Percentiles rank a stretch among this genome's conserved stretches.
Evolutionary conservation across 2,329 filamentous ascomycete species (phyloP).

Genomic region (Westerdykella aurantiaca): DNA sequence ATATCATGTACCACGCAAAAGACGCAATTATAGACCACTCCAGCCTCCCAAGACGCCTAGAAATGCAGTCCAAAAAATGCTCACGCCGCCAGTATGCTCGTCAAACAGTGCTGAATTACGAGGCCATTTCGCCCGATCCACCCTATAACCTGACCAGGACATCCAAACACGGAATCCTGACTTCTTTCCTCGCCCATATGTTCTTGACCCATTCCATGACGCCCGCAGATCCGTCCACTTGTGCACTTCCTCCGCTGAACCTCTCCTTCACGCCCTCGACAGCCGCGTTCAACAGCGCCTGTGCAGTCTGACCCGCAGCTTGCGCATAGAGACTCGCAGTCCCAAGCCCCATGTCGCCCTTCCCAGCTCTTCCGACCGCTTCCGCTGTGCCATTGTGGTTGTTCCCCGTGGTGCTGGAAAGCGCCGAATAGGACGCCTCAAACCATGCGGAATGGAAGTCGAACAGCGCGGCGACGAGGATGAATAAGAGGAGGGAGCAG

Average conservation of each 20-base stretch:
- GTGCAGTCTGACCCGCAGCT: conserved; percentile 53
- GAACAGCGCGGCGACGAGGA: conserved; percentile 94
- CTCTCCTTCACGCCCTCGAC: conserved; percentile 26
- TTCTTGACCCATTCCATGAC: conserved; percentile 74
- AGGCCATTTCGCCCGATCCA: neutral
- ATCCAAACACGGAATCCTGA: conserved; percentile 87
- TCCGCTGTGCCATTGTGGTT: conserved; percentile 20
- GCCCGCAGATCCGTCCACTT: conserved; percentile 60
- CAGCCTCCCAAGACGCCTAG: no score
- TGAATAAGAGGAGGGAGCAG: conserved; percentile 90
- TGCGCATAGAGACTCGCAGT: conserved; percentile 64
- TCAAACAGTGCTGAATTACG: no score
- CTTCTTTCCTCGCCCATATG: conserved; percentile 75
- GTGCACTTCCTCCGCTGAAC: conserved; percentile 47
- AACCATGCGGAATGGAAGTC: conserved; percentile 93
- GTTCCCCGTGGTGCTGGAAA: conserved; percentile 25
- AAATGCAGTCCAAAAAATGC: neutral
- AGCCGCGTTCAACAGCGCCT: conserved; percentile 24
- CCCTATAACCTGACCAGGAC: conserved; percentile 70
- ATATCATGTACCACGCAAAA: neutral
- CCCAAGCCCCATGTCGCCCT: conserved; percentile 17
- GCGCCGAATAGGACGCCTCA: conserved; percentile 54
- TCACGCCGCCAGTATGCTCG: neutral
- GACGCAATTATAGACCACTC: no score
- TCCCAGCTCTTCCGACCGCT: conserved; percentile 14